Evolutionary conservation across 202 grass and related monocot genomes (phyloP), one percentile per base, ranked within the genome.

Genomic region (Elaeis oleifera): DNA sequence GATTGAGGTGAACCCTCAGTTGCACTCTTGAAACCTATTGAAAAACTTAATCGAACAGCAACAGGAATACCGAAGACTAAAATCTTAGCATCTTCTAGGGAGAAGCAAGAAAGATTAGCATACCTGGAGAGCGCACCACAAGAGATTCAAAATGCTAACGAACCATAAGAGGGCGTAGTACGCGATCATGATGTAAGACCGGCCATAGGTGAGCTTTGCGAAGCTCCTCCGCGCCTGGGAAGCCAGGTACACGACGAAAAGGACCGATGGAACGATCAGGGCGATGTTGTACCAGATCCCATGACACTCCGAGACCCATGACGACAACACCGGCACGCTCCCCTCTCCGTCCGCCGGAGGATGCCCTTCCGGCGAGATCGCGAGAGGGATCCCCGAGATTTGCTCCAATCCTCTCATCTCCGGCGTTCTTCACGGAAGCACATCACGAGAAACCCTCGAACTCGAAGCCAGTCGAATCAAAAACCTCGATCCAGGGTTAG

Each of bases 51-150:
- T 4, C 7, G 18, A 68, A 16, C 0, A 28, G 0, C 8, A 16
- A 32, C 50, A 32, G 5, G 0, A 67, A 18, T 1, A 20, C 15
- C 53, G 16, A 29, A 19, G 15, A 56, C 1, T 11, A 28, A 66
- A 27, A 3, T 3, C 6, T 53, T 60, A 50, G 13, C 18, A 8
- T 53, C 23, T 56, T n/a, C 5, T 31, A 44, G 36, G 9, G 9
- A 44, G 9, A 13, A 20, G 49, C 1, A 32, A 36, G 21, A 15
- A 25, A 18, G 4, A 49, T 62, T 62, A 23, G 16, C 5, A 44
- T 17, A 99, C 94, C 94, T 94, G 88, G 13, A 99, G 66, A 53
- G 94, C 72, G 78, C 88, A 94, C 88, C 94, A 99, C 49, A 99
- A 68, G 63, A 99, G 94, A 76, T 99, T 99, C 67, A 99, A 71